Evolutionary conservation across 1,284 basidiomycete genomes (phyloP), one percentile per base, ranked within the genome.

Genomic region (Moesziomyces globuligerus): DNA sequence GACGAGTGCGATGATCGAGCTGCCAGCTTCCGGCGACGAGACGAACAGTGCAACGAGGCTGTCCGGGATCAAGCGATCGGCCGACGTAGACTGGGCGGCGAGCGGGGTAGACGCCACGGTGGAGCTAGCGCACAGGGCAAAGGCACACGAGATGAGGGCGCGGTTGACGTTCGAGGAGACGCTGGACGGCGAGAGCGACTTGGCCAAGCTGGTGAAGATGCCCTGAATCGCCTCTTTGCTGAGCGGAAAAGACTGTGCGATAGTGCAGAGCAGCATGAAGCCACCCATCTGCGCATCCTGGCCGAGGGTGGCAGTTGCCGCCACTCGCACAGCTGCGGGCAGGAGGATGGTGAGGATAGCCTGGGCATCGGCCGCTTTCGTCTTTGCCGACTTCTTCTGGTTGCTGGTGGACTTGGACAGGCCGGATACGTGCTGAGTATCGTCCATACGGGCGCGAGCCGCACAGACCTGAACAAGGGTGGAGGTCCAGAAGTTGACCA

Each of bases 401-500:
- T 66, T 74, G 65, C 70, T 75, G 46, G 45, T 60, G 25, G 65
- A 59, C 42, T 39, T 68, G 37, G 51, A 59, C 44, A 47, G 64
- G 45, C 79, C 80, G 8, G 65, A 42, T 17, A 76, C 67, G 17
- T 76, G 84, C 25, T 86, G 85, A 29, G 88, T 87, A 42, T 61
- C 55, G 25, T 66, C 69, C 26, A 58, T 32, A n/a, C 62, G 51
- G n/a, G 75, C 52, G 28, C 58, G 58, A 26, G 60, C 66, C 15
- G 61, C 62, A 61, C 79, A 77, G 72, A 91, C 92, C 48, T 93
- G 92, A 24, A 95, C 87, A 42, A 94, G 84, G 0, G 88, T 88
- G 3, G 91, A 89, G 4, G 90, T 87, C 84, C 93, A 93, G 84
- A 98, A 98, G 0, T 89, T 89, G 41, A 94, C 84, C 13, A 98